These are phyloP conservation scores for Brassica incana DNA, from an alignment of 345 rosid species.

Conservation along the genomic window DNA sequence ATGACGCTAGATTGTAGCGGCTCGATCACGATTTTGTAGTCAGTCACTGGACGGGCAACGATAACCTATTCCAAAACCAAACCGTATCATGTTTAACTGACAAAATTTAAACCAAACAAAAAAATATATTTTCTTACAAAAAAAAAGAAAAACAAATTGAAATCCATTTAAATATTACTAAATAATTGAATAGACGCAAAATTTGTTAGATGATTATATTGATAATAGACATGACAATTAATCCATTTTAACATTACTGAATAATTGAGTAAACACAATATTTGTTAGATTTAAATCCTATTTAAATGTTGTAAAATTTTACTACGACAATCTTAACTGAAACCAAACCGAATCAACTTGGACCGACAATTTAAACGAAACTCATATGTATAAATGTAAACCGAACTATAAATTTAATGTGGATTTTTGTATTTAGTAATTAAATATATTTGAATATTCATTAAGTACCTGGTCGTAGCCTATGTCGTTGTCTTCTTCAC, in stretches of 20 bases:
- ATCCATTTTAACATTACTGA: no score
- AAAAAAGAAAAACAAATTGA: neutral
- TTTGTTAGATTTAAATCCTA: conserved; percentile 5
- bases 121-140: neutral
- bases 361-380: neutral
- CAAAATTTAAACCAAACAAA: neutral
- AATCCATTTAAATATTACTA: neutral
- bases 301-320: neutral
- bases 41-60: conserved; percentile 70
- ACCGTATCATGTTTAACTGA: neutral
- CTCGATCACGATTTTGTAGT: conserved; percentile 73
- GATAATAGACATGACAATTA: no score
- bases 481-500: conserved; percentile 45
- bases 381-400: neutral
- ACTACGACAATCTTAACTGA: neutral
- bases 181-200: no score
- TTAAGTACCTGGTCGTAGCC: conserved; percentile 39
- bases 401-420: neutral
- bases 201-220: neutral
- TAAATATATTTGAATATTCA: conserved; percentile 26
- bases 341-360: neutral
- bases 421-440: neutral
- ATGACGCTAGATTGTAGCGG: conserved; percentile 72
- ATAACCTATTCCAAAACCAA: conserved; percentile 18
- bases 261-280: no score